Evolutionary conservation across 1,284 basidiomycete species (phyloP), one percentile per base, ranked within the genome.

Genomic region (Moesziomyces parantarcticus): DNA sequence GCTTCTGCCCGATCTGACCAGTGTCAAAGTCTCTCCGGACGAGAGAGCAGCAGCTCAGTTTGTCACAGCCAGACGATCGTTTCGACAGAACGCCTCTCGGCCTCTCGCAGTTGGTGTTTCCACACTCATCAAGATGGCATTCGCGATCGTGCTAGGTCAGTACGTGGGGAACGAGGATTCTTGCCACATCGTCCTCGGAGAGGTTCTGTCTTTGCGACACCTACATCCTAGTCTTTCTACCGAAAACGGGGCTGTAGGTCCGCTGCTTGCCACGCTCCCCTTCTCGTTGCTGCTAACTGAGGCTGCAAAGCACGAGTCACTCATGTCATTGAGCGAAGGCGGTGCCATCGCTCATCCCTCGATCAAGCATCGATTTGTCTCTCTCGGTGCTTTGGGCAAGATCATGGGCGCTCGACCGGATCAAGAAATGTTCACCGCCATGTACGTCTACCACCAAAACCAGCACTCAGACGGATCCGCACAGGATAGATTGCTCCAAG

Each of bases 381-480:
- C 55, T 34, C 46, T 57, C 18, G 14, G 21, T 3, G 47, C 14
- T 21, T 20, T 57, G 46, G 18, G 3, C 14, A 34, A n/a, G 14
- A 32, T 26, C 9, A 44, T 60, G 58, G 58, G 46, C 21, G 49
- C 51, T 18, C 14, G 23, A 23, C 18, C 51, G 6, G 58, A 39
- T n/a, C 43, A 44, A 42, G 51, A 60, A 23, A 36, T 60, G 32
- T 60, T 60, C 45, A 54, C 45, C 5, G 50, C 58, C 29, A 60
- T 60, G 58, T 60, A 39, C 20, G 51, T 44, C 32, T 60, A 54
- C 41, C 58, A 60, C 40, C 57, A 39, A 7, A 14, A 18, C 36
- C 36, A 16, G 36, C 36, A 39, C 14, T 16, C 36, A 14, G 36
- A 39, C 36, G 36, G 36, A 18, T 39, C 36, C 18, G 36, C 18